Percentiles rank a stretch among this genome's conserved stretches.
These are phyloP conservation scores for Ophiocordyceps camponoti-saundersi DNA, from an alignment of 2,329 filamentous ascomycete genomes.

Conservation along the genomic window DNA sequence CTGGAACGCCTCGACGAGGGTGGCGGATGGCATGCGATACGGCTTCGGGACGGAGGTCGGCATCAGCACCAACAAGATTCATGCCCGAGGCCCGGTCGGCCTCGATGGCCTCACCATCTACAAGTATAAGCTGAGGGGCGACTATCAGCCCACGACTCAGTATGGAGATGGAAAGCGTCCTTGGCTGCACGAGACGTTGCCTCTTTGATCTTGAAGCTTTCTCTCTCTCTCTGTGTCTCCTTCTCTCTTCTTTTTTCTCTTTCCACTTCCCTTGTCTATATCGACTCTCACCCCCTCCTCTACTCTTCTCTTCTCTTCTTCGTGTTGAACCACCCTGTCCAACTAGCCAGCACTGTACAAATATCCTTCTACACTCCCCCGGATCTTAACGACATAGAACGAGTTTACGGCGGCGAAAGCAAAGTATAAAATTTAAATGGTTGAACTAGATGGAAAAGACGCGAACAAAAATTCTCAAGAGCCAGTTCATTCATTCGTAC, in stretches of 20 bases:
- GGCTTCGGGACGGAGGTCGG: constrained; percentile 97
- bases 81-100: constrained; percentile 82
- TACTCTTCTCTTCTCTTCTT: no score
- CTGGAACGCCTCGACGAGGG: constrained; percentile 90
- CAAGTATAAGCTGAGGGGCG: constrained; percentile 79
- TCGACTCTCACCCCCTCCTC: no score
- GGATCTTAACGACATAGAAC: no score
- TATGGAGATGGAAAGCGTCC: constrained; percentile 49
- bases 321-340: no score
- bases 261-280: no score
- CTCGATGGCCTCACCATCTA: constrained; percentile 93
- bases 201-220: constrained; percentile 14
- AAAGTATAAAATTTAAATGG: no score
- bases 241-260: not conserved
- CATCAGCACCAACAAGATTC: constrained; percentile 98
- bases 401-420: no score
- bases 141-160: constrained; percentile 63
- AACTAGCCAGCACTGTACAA: no score
- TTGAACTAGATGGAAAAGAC: no score
- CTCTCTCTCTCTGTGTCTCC: not conserved
- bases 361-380: no score
- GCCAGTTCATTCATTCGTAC: no score
- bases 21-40: constrained; percentile 93
- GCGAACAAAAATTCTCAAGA: no score
- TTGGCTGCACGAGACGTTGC: constrained; percentile 41